Evolutionary conservation across 805 yeast species (phyloP), one percentile per base, ranked within the genome.

Genomic region (Tetrapisispora namnaoensis): DNA sequence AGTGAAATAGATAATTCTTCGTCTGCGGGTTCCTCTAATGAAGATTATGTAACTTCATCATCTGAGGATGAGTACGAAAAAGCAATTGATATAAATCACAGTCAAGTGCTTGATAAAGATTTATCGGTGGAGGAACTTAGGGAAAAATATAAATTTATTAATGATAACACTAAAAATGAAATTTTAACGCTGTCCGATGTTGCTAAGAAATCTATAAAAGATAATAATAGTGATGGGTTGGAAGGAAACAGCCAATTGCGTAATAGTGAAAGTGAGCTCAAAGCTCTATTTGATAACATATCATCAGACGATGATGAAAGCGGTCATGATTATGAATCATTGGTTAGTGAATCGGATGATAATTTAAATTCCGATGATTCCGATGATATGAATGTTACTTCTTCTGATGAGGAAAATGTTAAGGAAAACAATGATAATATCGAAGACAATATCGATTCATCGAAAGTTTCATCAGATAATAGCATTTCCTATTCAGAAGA

Each of bases 51-150:
- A 13, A 50, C 57, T 3, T 55, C 59, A 1, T 55, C 59, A 1
- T 45, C 39, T 27, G 53, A 51, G 17, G 53, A 45, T 11, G 44
- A 42, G 6, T 4, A 40, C 24, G 54, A 21, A 62, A 59, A 45
- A 50, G 46, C 52, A 20, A 51, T 50, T 8, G 49, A 37, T n/a
- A 30, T 46, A 7, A 52, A 51, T 16, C 53, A 69, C 49, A 47
- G 49, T 0, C 44, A 42, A 13, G 21, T 55, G 5, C 45, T 43
- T 4, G 57, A 51, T 46, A 56, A 51, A 40, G 18, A 59, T n/a
- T 58, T 77, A 21, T 61, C 77, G 1, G 69, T 73, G 4, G 76
- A 71, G 9, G 73, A 75, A 51, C 66, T 75, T 47, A 58, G 62
- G 34, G 57, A 67, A 48, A 75, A 75, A 51, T 76, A 76, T 53